Evolutionary conservation across 768 basidiomycete species (phyloP).

Genomic region (Termitomyces sp.): DNA sequence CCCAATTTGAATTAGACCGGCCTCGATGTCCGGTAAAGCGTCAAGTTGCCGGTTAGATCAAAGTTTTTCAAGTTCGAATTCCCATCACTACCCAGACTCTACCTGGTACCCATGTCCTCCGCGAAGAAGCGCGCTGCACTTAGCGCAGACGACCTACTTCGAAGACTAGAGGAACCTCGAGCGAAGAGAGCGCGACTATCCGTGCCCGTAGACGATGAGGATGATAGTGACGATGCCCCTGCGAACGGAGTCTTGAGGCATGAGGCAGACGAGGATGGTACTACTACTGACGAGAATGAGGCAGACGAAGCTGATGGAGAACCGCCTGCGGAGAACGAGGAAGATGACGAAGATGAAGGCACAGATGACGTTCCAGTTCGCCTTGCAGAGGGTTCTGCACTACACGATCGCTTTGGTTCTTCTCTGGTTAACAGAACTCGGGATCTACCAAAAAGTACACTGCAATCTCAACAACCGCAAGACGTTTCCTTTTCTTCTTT

Average conservation of each 20-base stretch:
- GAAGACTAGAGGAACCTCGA: conserved; percentile 40
- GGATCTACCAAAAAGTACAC: neutral
- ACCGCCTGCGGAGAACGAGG: conserved; percentile 4
- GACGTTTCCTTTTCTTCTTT: conserved; percentile 50
- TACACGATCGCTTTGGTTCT: conserved; percentile 12
- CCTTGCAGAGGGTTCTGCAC: neutral
- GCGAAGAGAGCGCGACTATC: conserved; percentile 36
- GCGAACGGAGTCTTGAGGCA: neutral
- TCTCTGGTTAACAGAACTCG: conserved; percentile 8
- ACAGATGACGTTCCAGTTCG: neutral
- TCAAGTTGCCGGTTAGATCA: neutral
- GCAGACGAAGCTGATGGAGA: conserved; percentile 14
- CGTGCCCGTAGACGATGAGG: conserved; percentile 13
- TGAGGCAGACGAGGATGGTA: conserved; percentile 8
- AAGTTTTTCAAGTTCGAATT: neutral
- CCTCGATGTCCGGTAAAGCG: neutral
- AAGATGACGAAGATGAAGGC: neutral
- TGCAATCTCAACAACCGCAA: conserved; percentile 4
- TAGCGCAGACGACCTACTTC: conserved; percentile 48
- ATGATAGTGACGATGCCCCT: neutral
- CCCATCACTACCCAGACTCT: neutral
- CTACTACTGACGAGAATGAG: conserved; percentile 8
- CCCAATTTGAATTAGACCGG: too few relatives aligned
- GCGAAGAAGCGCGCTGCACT: conserved; percentile 28
- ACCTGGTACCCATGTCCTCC: conserved; percentile 10